These are phyloP conservation scores for Sesbania bispinosa DNA, from an alignment of 306 rosid genomes.

Conservation along the genomic window DNA sequence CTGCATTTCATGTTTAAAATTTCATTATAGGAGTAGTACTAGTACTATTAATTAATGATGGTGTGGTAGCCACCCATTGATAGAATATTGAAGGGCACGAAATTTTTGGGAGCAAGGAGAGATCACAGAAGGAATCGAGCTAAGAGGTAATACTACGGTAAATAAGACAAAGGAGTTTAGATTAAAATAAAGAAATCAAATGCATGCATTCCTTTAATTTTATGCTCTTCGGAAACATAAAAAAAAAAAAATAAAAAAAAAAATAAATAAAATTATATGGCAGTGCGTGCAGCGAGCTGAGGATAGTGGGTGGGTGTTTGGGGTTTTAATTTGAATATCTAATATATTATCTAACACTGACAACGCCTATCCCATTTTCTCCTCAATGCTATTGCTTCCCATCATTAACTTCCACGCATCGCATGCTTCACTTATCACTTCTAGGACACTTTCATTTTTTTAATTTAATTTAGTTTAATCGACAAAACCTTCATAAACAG, in stretches of 20 bases:
- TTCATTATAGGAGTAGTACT: background rate
- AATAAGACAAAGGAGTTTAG: slow-evolving; percentile 19
- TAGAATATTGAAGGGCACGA: slow-evolving; percentile 12
- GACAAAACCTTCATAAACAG: no score
- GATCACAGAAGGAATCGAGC: slow-evolving; percentile 15
- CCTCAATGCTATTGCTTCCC: slow-evolving; percentile 13
- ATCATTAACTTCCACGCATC: slow-evolving; percentile 48
- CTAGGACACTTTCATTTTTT: no score
- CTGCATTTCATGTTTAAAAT: background rate
- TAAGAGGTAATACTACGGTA: background rate
- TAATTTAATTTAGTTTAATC: no score
- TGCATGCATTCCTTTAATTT: slow-evolving; percentile 32
- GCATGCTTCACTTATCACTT: slow-evolving; percentile 49
- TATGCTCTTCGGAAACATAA: slow-evolving; percentile 40
- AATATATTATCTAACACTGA: slow-evolving; percentile 34
- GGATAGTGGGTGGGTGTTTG: no score
- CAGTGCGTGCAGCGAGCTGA: slow-evolving; percentile 55
- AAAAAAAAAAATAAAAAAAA: no score
- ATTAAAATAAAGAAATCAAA: background rate
- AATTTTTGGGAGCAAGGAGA: slow-evolving; percentile 15
- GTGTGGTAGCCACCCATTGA: background rate
- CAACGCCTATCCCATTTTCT: slow-evolving; percentile 34
- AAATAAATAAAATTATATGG: no score
- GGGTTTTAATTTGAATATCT: no score
- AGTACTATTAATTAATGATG: background rate